These are phyloP conservation scores for Scutellaria barbata DNA, from an alignment of 257 asterid genomes.

Conservation along the genomic window DNA sequence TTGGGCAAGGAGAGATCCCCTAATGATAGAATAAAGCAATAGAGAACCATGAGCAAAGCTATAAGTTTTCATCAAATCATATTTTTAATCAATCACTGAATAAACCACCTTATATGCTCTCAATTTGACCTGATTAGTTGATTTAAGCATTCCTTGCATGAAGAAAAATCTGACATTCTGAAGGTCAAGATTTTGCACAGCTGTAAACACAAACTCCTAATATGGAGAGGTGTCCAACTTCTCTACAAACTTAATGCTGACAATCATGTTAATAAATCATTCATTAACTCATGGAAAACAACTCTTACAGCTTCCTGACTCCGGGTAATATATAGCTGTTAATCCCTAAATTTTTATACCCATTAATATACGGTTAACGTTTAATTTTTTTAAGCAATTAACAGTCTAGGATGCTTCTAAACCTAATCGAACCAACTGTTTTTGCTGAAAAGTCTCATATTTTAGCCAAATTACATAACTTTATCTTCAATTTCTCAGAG, in stretches of 20 bases:
- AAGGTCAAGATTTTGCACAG: not conserved
- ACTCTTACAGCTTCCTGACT: not conserved
- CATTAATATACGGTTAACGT: not conserved
- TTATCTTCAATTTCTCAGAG: not conserved
- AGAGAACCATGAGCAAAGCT: not conserved
- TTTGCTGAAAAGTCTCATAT: not conserved
- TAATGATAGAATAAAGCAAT: not conserved
- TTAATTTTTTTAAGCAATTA: not conserved
- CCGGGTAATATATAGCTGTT: not conserved
- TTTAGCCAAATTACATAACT: not conserved
- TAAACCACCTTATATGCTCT: not conserved
- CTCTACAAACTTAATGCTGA: not conserved
- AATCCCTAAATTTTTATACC: not conserved
- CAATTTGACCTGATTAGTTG: not conserved
- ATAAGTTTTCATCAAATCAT: conserved; percentile 1
- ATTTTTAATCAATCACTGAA: not conserved
- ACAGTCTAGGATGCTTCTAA: conserved; percentile 6
- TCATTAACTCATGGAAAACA: not conserved
- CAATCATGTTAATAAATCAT: not conserved
- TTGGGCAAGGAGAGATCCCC: not conserved
- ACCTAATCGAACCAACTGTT: not conserved
- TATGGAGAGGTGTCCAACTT: conserved; percentile 7
- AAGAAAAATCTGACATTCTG: not conserved
- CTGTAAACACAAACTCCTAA: not conserved
- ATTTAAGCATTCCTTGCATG: not conserved